Conservation (phyloP, 768 basidiomycete genomes). For the Lentinula edodes region DNA sequence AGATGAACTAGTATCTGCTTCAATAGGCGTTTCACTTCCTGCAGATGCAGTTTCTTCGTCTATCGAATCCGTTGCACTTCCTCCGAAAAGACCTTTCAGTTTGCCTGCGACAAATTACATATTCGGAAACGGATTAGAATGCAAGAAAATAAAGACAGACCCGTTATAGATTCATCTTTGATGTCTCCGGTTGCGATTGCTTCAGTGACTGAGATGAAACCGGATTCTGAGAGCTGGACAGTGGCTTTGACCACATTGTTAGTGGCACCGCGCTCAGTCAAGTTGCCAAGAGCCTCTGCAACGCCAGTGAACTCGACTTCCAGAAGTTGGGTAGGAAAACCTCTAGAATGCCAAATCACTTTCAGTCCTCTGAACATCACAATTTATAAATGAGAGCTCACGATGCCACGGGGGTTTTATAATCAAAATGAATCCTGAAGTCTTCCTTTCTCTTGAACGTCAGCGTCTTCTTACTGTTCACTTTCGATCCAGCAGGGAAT, state of each 20-base stretch:
- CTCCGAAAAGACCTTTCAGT: slow-evolving; percentile 81
- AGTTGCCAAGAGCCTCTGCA: slow-evolving; percentile 69
- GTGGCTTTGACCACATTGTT: slow-evolving; percentile 88
- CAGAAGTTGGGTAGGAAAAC: slow-evolving; percentile 68
- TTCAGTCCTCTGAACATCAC: not conserved
- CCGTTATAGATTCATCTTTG: slow-evolving; percentile 74
- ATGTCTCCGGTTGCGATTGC: slow-evolving; percentile 77
- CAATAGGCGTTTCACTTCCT: slow-evolving; percentile 39
- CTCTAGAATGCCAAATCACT: slow-evolving; percentile 29
- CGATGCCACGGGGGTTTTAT: slow-evolving; percentile 61
- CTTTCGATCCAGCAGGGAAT: slow-evolving; percentile 74
- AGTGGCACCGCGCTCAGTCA: slow-evolving; percentile 74
- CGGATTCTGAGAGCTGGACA: slow-evolving; percentile 77
- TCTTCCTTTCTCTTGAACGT: slow-evolving; percentile 84
- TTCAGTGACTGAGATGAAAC: slow-evolving; percentile 75
- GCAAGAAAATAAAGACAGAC: slow-evolving; percentile 29
- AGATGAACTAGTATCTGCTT: slow-evolving; percentile 22
- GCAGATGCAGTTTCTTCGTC: slow-evolving; percentile 23
- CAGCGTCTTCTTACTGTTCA: slow-evolving; percentile 79
- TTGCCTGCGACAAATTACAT: slow-evolving; percentile 44
- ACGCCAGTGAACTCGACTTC: slow-evolving; percentile 73
- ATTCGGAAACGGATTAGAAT: slow-evolving; percentile 7
- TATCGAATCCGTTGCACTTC: slow-evolving; percentile 31
- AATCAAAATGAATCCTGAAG: slow-evolving; percentile 72
- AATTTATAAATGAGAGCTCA: slow-evolving; percentile 28